Evolutionary conservation across 108 stramenopile species (phyloP), one percentile per base, ranked within the genome.

Genomic region (Conticribra weissflogii): DNA sequence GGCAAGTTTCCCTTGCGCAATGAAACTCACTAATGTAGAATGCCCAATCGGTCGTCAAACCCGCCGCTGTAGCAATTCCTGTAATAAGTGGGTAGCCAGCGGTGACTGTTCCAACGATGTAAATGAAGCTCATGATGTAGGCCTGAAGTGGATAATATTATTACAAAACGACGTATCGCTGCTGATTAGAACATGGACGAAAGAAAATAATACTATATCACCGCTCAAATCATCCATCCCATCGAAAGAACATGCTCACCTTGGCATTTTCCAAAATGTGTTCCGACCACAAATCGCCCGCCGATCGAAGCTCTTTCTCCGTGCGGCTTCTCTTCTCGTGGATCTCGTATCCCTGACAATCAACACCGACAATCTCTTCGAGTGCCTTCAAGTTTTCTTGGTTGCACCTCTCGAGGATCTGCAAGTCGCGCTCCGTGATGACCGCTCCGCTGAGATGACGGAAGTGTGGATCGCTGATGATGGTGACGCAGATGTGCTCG

Each of bases 81-180:
- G 66, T 54, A 45, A 76, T 45, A 4, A 82, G 67, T 22, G 81
- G 67, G 25, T 63, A 82, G 23, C 81, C 81, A 17, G 54, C 59
- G 24, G 70, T 82, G 7, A 82, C 81, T 34, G 81, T 82, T 1
- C 22, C 66, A 23, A 82, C 46, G 47, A 82, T 52, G 31, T 82
- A 82, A 16, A 82, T 19, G 32, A 81, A 75, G 41, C 78, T 72
- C 73, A 78, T 76, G n/a, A 81, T 61, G 55, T 81, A 83, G 8
- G 75, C 74, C 63, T 74, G 44, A 0, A 29, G 48, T 41, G n/a
- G n/a, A n/a, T n/a, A n/a, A n/a, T n/a, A n/a, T n/a, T n/a, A n/a
- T n/a, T n/a, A n/a, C n/a, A n/a, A n/a, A n/a, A n/a, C n/a, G n/a
- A 34, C 22, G 18, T 33, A 19, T 27, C 0, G 16, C 9, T 23